Evolutionary conservation across 495 filamentous ascomycete genomes (phyloP).

Genomic region (Tuber microsphaerosporum): DNA sequence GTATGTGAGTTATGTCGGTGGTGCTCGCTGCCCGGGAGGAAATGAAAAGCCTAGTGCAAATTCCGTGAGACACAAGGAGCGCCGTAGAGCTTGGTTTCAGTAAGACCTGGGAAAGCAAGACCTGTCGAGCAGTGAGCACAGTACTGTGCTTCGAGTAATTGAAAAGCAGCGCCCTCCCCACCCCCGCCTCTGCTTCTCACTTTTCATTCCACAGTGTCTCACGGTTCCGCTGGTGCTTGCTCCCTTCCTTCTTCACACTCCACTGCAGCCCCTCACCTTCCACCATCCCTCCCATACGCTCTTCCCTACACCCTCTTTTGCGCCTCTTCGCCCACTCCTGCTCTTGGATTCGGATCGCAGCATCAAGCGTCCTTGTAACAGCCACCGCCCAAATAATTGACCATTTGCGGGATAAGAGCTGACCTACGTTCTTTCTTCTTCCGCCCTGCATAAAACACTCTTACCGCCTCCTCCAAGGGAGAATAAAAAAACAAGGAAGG

Average conservation of each 20-base stretch:
- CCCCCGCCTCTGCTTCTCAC: background rate
- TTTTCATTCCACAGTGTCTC: background rate
- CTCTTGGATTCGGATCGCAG: background rate
- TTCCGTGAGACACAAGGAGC: background rate
- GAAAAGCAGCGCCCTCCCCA: background rate
- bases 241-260: constrained; percentile 3
- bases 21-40: background rate
- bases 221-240: background rate
- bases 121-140: background rate
- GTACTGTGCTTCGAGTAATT: background rate
- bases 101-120: background rate
- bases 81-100: constrained; percentile 1
- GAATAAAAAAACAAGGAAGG: background rate
- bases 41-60: background rate
- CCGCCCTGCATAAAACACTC: background rate
- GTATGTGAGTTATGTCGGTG: background rate
- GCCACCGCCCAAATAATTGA: background rate
- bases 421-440: background rate
- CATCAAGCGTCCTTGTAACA: background rate
- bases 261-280: constrained; percentile 1
- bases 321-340: background rate
- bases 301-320: constrained; percentile 1
- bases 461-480: background rate
- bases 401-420: constrained; percentile 2
- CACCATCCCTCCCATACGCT: background rate